Base-by-base conservation (phyloP, 2,329 filamentous ascomycete genomes). In the Bipolaris zeicola region DNA sequence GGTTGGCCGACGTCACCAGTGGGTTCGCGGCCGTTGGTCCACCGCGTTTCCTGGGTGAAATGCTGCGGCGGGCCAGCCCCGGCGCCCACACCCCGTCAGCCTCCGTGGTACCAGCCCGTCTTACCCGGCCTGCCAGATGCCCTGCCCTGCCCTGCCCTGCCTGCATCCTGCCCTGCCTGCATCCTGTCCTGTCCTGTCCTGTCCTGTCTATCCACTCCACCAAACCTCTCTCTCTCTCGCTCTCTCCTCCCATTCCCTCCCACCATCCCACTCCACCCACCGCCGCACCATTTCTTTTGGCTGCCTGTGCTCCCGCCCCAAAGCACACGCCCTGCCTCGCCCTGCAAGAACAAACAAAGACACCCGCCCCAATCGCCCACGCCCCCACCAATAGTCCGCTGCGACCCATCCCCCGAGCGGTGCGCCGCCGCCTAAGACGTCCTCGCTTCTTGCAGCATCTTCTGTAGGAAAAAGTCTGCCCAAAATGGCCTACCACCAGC, bases 401-500 rank as follows among this genome's bases (percentile, higher is more conserved):
- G 42, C 11, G 31, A 50, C 22, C 46, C 41, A 53, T 57, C 48
- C 46, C 31, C 61, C 57, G 52, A 58, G 58, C 57, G 59, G 61
- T 60, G 59, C 59, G 50, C 57, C 48, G 56, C 58, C 48, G 44
- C 51, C 34, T 18, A 33, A 18, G 45, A 49, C 42, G 24, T 47
- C 42, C 47, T 44, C 54, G 55, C 61, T 46, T 46, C 47, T 46
- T 31, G 47, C 56, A 47, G 57, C 54, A 54, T 39, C 39, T 44
- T 37, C 43, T 55, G 55, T 41, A 52, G 37, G 22, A 48, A 56
- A 50, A 38, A 44, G 39, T 20, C 54, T 1, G 41, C 46, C 18
- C 26, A 36, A 38, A 56, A 69, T 69, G 64, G 58, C 66, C 26
- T 68, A 67, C 58, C 63, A 65, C 36, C 63, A 58, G 38, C 58